Evolutionary conservation across 2,329 filamentous ascomycete species (phyloP), one percentile per base, ranked within the genome.

Genomic region (Microascus cirrosus): DNA sequence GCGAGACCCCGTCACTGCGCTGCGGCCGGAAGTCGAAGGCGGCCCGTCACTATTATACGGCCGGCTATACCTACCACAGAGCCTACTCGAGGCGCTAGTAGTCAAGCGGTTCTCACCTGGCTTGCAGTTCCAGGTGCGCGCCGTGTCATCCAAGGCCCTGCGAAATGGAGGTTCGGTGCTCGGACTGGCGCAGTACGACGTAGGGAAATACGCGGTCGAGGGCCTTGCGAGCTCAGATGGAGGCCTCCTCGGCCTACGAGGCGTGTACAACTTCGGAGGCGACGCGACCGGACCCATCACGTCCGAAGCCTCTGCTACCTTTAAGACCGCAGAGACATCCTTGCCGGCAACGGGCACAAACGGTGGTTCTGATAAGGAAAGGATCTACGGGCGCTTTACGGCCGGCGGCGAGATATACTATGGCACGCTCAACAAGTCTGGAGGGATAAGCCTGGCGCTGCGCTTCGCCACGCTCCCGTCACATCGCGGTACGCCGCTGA

Each of bases 401-500:
- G 89, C 90, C 2, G 94, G 94, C 39, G 93, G 86, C 58, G 94
- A 99, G 71, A 78, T 95, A 39, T 99, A 97, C 74, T 99, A 99
- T 74, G 94, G 93, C 24, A 87, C 92, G 0, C 74, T 96, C 60
- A 97, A 96, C 70, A 96, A 96, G 68, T 90, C 91, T 24, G 90
- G 93, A 54, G 94, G 94, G 53, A 83, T 96, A 68, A 96, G 90
- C 62, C 83, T 95, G 10, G 94, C 92, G 7, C 78, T 91, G 54
- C 84, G 94, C 55, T 99, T 97, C 70, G 90, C 90, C 45, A 97
- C 94, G 12, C 74, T 97, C 22, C 88, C 89, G 57, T 81, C 78
- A 59, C 88, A 88, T 68, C 84, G 84, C 24, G 92, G 92, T 34
- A 95, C 95, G 56, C 94, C 94, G 2, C 85, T 97, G 65, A 96